Evolutionary conservation across 352 stramenopile genomes (phyloP).

Genomic region (Globisporangium heterothallicum): DNA sequence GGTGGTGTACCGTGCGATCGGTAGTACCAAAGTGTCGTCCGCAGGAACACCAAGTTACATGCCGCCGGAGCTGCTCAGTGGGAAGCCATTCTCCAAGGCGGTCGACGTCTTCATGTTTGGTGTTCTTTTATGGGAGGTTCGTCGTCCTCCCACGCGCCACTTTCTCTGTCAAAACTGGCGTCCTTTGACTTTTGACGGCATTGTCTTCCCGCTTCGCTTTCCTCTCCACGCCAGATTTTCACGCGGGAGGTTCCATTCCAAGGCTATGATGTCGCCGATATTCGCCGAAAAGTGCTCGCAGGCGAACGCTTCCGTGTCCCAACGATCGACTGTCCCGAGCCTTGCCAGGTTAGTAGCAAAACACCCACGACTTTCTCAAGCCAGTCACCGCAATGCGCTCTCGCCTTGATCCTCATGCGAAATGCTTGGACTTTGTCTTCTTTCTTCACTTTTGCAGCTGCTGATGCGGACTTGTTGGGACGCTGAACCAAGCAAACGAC

Average conservation of each 20-base stretch:
- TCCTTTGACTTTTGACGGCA: no score
- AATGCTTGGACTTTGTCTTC: neutral
- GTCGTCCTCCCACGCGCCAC: no score
- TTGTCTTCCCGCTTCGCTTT: no score
- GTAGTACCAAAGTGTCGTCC: constrained; percentile 66
- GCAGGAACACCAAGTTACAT: constrained; percentile 90
- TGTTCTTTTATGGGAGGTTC: constrained; percentile 88
- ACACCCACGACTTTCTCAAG: neutral
- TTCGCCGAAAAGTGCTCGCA: constrained; percentile 59
- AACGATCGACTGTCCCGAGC: constrained; percentile 55
- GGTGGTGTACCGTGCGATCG: no score
- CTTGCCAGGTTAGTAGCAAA: constrained; percentile 34
- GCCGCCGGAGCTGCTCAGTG: constrained; percentile 80
- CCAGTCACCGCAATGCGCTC: neutral
- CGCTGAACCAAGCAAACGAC: constrained; percentile 36
- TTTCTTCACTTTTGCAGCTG: constrained; percentile 22
- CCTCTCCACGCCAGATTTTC: constrained; percentile 70
- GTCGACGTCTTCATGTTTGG: constrained; percentile 93
- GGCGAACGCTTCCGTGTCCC: constrained; percentile 75
- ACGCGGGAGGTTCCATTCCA: constrained; percentile 72
- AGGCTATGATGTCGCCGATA: constrained; percentile 66
- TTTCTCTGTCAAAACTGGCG: no score
- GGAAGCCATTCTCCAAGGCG: constrained; percentile 79
- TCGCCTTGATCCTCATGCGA: neutral
- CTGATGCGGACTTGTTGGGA: constrained; percentile 73